Base-by-base conservation (phyloP, 2,329 filamentous ascomycete genomes). In the Aspergillus proliferans region DNA sequence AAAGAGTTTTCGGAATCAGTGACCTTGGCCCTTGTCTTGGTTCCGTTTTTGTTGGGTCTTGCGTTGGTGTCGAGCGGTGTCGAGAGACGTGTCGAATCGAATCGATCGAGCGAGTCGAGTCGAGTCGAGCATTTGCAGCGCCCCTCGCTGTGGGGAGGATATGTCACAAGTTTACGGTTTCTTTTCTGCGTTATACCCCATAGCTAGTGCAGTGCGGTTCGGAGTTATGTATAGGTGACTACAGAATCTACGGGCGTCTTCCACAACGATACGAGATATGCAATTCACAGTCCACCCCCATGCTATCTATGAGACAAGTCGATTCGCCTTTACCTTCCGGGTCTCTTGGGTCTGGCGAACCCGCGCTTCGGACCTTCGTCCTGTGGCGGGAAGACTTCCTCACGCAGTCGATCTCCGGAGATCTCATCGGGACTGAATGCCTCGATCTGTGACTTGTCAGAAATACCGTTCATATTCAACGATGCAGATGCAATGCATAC, bases 301-400 rank as follows among this genome's bases (percentile, higher is more conserved):
- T 40, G 18, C 19, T 40, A 19, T 38, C 34, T 38, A 38, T 38
- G 34, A 8, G 6, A 38, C n/a, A 38, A n/a, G 34, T 19, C 18
- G 34, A 38, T 15, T n/a, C 14, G 34, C n/a, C 34, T 63, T 59
- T 63, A 72, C 65, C 70, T 69, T 28, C 82, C 82, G 1, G 82
- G 82, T 59, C 81, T 76, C 72, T 82, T 84, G 10, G 82, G 82
- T 66, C 80, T 79, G 21, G 81, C 78, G 66, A 85, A 85, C 12
- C 76, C 79, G 53, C 73, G 73, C 54, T 75, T 77, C 47, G 64
- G 56, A 33, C 66, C 71, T 49, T 71, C 67, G 55, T 79, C 71
- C 57, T 75, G 70, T 50, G 72, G 69, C 47, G 74, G 71, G 43
- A 71, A 66, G 47, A 81, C 78, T 61, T 82, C 78, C 45, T 80